These are phyloP conservation scores for Catunica adiposa DNA, from an alignment of 2,329 filamentous ascomycete species.

Conservation along the genomic window DNA sequence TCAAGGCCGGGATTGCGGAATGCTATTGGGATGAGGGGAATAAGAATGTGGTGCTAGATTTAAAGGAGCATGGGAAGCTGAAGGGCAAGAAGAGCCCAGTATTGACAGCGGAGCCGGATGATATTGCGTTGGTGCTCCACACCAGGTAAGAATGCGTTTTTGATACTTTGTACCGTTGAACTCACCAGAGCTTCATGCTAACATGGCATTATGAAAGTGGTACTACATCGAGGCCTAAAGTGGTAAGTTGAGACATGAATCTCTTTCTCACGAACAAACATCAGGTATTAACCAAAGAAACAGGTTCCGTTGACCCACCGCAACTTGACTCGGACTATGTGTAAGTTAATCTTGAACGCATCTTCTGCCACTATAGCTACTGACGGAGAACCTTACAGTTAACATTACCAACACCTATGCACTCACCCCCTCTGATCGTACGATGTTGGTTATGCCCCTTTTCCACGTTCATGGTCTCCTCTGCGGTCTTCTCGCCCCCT, in stretches of 20 bases:
- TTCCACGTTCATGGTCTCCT: slow-evolving; percentile 86
- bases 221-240: slow-evolving; percentile 72
- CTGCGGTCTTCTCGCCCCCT: slow-evolving; percentile 62
- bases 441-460: slow-evolving; percentile 76
- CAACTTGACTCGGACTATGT: slow-evolving; percentile 69
- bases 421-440: slow-evolving; percentile 53
- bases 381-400: slow-evolving; percentile 26
- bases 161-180: neutral
- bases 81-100: slow-evolving; percentile 27
- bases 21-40: slow-evolving; percentile 57
- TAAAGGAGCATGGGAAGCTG: slow-evolving; percentile 60
- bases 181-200: neutral
- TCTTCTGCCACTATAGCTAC: neutral
- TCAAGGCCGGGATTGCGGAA: slow-evolving; percentile 71
- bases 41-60: slow-evolving; percentile 54
- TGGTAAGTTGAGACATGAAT: slow-evolving; percentile 32
- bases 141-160: slow-evolving; percentile 35
- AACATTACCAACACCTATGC: slow-evolving; percentile 69
- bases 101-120: slow-evolving; percentile 46
- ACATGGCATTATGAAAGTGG: slow-evolving; percentile 31
- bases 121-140: slow-evolving; percentile 67
- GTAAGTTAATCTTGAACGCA: slow-evolving; percentile 24
- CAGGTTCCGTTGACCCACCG: slow-evolving; percentile 62
- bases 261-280: neutral
- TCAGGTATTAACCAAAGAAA: slow-evolving; percentile 13